phyloP scores from a whole-genome alignment of 2,329 filamentous ascomycete genomes.

The Cladosporium phlei region DNA sequence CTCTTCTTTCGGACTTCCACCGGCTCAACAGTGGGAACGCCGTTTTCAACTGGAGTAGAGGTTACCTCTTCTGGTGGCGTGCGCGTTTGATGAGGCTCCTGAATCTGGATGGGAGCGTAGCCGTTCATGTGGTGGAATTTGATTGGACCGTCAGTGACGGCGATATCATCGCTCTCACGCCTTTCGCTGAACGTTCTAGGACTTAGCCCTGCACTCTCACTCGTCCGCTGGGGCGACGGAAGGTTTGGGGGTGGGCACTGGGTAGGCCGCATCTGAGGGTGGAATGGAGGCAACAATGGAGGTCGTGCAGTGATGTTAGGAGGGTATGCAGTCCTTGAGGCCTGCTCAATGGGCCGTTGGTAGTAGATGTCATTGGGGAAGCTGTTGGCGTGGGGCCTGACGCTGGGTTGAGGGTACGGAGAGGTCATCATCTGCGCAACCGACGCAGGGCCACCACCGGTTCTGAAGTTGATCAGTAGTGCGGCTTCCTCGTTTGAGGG shows the following conservation, averaged over 20 bases:
- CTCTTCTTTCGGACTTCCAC: conserved; percentile 25
- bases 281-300: conserved; percentile 26
- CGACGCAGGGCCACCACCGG: conserved; percentile 24
- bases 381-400: conserved; percentile 30
- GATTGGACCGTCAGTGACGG: not conserved
- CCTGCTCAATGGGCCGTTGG: conserved; percentile 20
- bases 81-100: conserved; percentile 31
- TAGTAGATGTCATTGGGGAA: conserved; percentile 25
- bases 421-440: conserved; percentile 1
- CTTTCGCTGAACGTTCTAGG: conserved; percentile 9
- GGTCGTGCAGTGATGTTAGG: conserved; percentile 28
- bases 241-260: conserved; percentile 15
- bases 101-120: no score
- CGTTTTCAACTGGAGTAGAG: conserved; percentile 20
- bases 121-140: not conserved
- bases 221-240: conserved; percentile 23
- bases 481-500: conserved; percentile 45
- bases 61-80: conserved; percentile 37
- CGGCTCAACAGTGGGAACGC: conserved; percentile 21
- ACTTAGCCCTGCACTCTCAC: conserved; percentile 14
- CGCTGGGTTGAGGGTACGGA: conserved; percentile 12
- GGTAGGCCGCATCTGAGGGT: conserved; percentile 18
- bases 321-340: conserved; percentile 1
- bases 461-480: conserved; percentile 41
- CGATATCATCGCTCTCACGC: conserved; percentile 1